Percentiles rank a stretch among this genome's conserved stretches.
Conservation (phyloP, 2,329 filamentous ascomycete genomes). For the Ustulina deusta region DNA sequence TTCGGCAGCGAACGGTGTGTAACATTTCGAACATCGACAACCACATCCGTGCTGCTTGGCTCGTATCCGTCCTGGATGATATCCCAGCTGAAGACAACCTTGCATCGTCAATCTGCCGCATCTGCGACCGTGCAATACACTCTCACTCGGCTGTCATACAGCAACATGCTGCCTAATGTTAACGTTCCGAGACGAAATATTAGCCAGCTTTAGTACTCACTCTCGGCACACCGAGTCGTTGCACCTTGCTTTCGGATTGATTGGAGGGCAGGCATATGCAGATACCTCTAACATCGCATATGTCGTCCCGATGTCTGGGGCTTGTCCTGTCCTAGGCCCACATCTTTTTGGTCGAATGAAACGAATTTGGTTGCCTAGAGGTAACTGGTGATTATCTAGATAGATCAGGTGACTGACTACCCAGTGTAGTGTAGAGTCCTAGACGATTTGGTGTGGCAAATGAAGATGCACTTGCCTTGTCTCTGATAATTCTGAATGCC, state of each 20-base stretch:
- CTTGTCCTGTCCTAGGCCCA: too few species aligned
- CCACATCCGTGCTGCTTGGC: background rate
- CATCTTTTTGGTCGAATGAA: background rate
- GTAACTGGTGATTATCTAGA: background rate
- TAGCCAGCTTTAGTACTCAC: background rate
- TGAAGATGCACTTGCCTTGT: background rate
- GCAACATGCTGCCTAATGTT: background rate
- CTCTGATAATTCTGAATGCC: conserved; percentile 2
- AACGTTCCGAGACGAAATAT: background rate
- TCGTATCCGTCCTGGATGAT: background rate
- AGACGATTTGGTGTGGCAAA: background rate
- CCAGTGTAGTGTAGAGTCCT: background rate
- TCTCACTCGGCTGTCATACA: background rate
- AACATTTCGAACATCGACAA: background rate
- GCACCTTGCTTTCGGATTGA: background rate
- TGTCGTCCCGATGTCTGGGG: background rate
- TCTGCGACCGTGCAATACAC: background rate
- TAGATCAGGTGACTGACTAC: background rate
- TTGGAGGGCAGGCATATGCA: background rate
- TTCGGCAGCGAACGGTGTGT: too few species aligned
- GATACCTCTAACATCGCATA: background rate
- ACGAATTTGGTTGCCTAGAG: background rate
- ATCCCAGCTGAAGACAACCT: background rate
- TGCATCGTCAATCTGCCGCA: background rate
- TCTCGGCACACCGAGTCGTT: background rate